Percentiles rank a stretch among this genome's conserved stretches.
Evolutionary conservation across 2,329 filamentous ascomycete species (phyloP).

Genomic region (Lasiodiplodia sp.): DNA sequence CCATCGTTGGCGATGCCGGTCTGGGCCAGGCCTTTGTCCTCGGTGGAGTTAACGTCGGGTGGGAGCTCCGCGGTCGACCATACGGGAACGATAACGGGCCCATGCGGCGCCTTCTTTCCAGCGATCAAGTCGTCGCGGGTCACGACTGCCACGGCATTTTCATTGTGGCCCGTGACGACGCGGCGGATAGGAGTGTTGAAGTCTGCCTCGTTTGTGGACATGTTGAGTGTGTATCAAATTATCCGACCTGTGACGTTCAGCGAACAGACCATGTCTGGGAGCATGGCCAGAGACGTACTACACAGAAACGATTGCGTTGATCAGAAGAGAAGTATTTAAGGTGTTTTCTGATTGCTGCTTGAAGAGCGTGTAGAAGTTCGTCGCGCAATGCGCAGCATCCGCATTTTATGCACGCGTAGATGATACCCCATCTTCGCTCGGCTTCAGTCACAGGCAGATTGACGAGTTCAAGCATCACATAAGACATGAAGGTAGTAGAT

Average conservation of each 20-base stretch:
- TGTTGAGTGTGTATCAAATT: not conserved
- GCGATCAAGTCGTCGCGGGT: slow-evolving; percentile 4
- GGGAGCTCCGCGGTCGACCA: slow-evolving; percentile 17
- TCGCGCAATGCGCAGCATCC: not conserved
- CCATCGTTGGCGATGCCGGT: slow-evolving; percentile 4
- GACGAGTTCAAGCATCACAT: not conserved
- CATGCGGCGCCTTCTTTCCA: slow-evolving; percentile 1
- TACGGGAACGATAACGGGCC: not conserved
- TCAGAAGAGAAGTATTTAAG: not conserved
- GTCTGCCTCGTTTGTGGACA: slow-evolving; percentile 16
- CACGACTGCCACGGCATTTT: not conserved
- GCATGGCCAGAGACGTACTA: not conserved
- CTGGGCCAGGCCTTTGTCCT: slow-evolving; percentile 2
- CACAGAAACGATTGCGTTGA: not conserved
- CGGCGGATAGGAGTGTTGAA: slow-evolving; percentile 15
- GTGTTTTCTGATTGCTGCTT: not conserved
- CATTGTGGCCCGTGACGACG: slow-evolving; percentile 11
- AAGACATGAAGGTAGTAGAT: not conserved
- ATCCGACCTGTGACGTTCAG: not conserved
- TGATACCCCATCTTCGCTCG: not conserved
- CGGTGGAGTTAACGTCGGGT: slow-evolving; percentile 7
- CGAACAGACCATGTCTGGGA: not conserved
- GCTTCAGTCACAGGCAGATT: not conserved
- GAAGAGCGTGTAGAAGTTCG: not conserved
- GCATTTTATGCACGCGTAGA: not conserved